Evolutionary conservation across 768 basidiomycete species (phyloP).

Genomic region (Podaxis mareebaensis): DNA sequence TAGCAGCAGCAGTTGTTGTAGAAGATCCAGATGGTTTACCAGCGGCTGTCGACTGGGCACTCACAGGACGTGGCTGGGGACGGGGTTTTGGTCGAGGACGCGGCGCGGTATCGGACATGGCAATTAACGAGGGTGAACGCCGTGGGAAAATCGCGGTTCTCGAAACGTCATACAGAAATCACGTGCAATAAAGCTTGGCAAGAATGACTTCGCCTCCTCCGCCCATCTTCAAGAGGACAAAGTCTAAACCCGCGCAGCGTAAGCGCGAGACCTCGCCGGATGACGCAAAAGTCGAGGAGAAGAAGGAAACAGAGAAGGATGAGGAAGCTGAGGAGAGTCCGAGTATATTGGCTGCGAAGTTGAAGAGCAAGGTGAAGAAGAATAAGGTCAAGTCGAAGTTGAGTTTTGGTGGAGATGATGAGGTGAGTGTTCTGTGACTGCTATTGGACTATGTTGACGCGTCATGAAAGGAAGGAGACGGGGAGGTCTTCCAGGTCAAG

Average conservation of each 20-base stretch:
- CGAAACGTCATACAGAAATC: conserved; percentile 31
- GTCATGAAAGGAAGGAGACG: conserved; percentile 49
- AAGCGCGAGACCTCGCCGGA: conserved; percentile 45
- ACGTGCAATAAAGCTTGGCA: conserved; percentile 28
- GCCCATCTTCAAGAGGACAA: conserved; percentile 52
- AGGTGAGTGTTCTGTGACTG: conserved; percentile 43
- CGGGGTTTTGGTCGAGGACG: conserved; percentile 61
- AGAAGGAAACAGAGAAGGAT: conserved; percentile 20
- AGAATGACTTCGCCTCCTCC: conserved; percentile 44
- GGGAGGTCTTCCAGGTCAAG: conserved; percentile 75
- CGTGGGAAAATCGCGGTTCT: conserved; percentile 41
- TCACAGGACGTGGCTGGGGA: conserved; percentile 44
- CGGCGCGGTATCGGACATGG: conserved; percentile 35
- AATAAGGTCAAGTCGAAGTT: conserved; percentile 65
- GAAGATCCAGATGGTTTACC: conserved; percentile 17
- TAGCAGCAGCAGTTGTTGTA: conserved; percentile 18
- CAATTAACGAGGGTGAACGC: conserved; percentile 25
- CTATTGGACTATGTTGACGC: not conserved
- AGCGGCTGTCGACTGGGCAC: conserved; percentile 11
- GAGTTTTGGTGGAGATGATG: conserved; percentile 75
- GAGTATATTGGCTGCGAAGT: conserved; percentile 58
- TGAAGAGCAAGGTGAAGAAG: conserved; percentile 73
- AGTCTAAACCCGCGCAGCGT: conserved; percentile 41
- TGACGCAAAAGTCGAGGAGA: conserved; percentile 16
- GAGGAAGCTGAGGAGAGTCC: conserved; percentile 52